phyloP scores from a whole-genome alignment of 345 rosid species.

The Viola odorata region DNA sequence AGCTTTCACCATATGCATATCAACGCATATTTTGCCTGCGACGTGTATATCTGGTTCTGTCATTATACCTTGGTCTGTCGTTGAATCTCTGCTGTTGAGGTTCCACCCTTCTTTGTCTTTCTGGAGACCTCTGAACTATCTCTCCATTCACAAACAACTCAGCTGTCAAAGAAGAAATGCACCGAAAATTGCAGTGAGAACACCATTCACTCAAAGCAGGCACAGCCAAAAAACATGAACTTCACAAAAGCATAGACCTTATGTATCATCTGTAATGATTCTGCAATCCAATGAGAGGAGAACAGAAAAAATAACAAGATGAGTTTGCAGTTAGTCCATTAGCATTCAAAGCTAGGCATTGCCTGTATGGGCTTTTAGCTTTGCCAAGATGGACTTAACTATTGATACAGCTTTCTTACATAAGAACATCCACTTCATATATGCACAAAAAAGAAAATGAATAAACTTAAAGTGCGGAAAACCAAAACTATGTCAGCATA shows the following conservation, averaged over 20 bases:
- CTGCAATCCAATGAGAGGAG: background rate
- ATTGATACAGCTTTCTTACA: background rate
- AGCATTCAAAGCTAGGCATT: constrained; percentile 32
- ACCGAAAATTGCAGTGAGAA: background rate
- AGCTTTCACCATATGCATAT: constrained; percentile 8
- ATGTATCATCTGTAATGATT: background rate
- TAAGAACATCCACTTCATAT: too few species aligned
- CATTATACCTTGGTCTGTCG: constrained; percentile 97
- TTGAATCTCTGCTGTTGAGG: constrained; percentile 93
- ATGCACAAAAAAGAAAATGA: too few species aligned
- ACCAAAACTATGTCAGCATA: too few species aligned
- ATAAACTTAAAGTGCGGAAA: too few species aligned
- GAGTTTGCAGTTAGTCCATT: background rate
- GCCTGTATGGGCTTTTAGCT: constrained; percentile 2
- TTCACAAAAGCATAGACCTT: background rate
- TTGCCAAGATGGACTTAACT: background rate
- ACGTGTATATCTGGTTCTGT: constrained; percentile 83
- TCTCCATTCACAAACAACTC: constrained; percentile 92
- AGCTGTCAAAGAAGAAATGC: constrained; percentile 43
- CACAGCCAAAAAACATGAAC: background rate
- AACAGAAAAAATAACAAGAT: background rate
- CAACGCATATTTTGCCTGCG: constrained; percentile 67
- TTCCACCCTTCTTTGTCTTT: constrained; percentile 86
- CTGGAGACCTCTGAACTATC: constrained; percentile 88
- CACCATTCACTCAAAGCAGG: background rate